Evolutionary conservation across 345 rosid species (phyloP).

Genomic region (Populus euphratica): DNA sequence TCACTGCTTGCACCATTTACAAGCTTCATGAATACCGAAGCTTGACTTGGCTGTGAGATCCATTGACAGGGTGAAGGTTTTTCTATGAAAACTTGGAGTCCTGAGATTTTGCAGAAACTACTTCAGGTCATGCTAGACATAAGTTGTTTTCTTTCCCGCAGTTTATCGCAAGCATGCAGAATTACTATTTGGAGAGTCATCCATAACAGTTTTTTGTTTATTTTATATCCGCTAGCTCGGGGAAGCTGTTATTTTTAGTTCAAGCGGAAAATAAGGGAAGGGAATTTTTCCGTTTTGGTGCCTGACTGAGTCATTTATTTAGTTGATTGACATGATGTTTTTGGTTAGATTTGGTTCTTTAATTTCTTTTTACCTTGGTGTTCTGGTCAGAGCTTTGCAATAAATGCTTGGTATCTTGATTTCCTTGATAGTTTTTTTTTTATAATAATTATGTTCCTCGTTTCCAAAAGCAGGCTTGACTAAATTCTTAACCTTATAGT

Average conservation of each 20-base stretch:
- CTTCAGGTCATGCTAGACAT: background rate
- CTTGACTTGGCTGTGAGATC: background rate
- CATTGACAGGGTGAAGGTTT: background rate
- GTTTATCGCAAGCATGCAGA: background rate
- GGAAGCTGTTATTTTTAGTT: background rate
- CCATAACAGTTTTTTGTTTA: background rate
- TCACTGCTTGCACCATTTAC: background rate
- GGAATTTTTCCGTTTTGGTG: background rate
- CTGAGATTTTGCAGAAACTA: background rate
- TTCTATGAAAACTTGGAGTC: background rate
- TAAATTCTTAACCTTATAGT: background rate
- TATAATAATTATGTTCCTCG: background rate
- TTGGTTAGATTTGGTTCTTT: constrained; percentile 1
- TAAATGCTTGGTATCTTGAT: background rate
- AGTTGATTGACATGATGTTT: background rate
- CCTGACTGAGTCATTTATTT: background rate
- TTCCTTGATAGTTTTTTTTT: background rate
- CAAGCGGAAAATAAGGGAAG: background rate
- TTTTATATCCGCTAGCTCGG: background rate
- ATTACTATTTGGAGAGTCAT: background rate
- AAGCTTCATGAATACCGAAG: background rate
- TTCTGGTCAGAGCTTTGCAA: background rate
- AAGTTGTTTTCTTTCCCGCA: background rate
- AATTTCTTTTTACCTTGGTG: background rate
- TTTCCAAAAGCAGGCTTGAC: background rate